phyloP scores from a whole-genome alignment of 1,284 basidiomycete species.

The Xerocomus nothofagi region DNA sequence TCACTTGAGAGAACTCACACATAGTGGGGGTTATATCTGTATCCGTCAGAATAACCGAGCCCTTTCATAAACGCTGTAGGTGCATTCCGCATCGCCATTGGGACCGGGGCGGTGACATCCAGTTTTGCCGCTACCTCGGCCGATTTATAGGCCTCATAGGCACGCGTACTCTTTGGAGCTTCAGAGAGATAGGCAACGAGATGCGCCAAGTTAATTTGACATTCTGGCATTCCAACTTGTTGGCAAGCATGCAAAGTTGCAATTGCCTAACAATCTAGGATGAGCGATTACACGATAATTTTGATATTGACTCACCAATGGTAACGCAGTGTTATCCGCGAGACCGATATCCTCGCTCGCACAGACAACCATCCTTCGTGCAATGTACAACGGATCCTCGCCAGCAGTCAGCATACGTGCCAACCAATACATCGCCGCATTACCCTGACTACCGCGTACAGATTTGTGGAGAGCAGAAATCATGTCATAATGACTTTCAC shows the following conservation, averaged over 20 bases:
- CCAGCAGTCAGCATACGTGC: conserved; percentile 83
- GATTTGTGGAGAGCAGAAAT: conserved; percentile 89
- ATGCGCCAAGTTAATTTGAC: conserved; percentile 77
- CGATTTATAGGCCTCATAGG: conserved; percentile 75
- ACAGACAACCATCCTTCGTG: conserved; percentile 78
- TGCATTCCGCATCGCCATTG: conserved; percentile 82
- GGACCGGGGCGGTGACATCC: conserved; percentile 62
- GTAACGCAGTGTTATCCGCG: conserved; percentile 72
- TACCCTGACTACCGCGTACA: conserved; percentile 76
- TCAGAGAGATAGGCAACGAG: conserved; percentile 82
- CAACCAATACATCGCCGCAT: conserved; percentile 89
- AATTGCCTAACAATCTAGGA: conserved; percentile 53
- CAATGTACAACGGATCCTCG: conserved; percentile 87
- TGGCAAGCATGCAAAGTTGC: conserved; percentile 81
- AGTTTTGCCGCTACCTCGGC: conserved; percentile 63
- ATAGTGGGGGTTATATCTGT: conserved; percentile 80
- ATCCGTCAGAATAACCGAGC: conserved; percentile 73
- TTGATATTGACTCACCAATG: conserved; percentile 49
- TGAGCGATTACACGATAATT: background rate
- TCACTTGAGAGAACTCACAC: conserved; percentile 43
- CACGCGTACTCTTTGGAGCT: conserved; percentile 79
- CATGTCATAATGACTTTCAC: conserved; percentile 82
- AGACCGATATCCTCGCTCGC: conserved; percentile 86
- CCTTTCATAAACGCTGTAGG: conserved; percentile 83
- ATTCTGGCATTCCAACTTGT: conserved; percentile 84